Evolutionary conservation across 345 rosid genomes (phyloP), one percentile per base, ranked within the genome.

Genomic region (Reutealis trisperma): DNA sequence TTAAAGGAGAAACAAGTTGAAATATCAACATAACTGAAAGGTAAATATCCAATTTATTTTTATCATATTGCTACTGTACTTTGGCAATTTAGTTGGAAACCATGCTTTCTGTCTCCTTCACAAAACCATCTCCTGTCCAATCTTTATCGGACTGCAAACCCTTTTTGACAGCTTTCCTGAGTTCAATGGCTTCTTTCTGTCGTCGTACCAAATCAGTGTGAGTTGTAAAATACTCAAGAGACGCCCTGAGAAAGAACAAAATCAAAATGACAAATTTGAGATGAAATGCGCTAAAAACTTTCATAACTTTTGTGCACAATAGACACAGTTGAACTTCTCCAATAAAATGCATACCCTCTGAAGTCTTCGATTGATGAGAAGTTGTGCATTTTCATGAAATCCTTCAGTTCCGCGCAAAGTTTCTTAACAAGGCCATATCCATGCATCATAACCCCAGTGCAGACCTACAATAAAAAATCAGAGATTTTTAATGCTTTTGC

Each of bases 371-470:
- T 84, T 0, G 90, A 83, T 4, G 90, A 84, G 86, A 96, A 94
- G 83, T 92, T 89, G 77, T 94, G 99, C 83, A 79, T 88, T 82
- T 78, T 87, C 99, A 92, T 96, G 81, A 96, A 94, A 78, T 94
- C 97, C 83, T 86, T 82, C 73, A 96, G 91, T 85, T 94, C 98
- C 0, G 80, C 81, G 57, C 90, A 86, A 45, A 96, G 90, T 71
- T 89, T 88, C 90, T 96, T 96, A 60, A 96, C 98, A 37, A 94
- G 86, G 72, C 95, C 89, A 75, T 96, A 92, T 22, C 99, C 98
- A 54, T 96, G 99, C 93, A 96, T 89, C 99, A 96, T 93, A 66
- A 93, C 98, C 13, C 98, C 99, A 0, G 99, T 92, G 81, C 99
- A 96, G 15, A 93, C 98, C 98, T 96, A 78, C 63, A 77, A 75